phyloP scores from a whole-genome alignment of 345 rosid genomes.

The Murraya koenigii region DNA sequence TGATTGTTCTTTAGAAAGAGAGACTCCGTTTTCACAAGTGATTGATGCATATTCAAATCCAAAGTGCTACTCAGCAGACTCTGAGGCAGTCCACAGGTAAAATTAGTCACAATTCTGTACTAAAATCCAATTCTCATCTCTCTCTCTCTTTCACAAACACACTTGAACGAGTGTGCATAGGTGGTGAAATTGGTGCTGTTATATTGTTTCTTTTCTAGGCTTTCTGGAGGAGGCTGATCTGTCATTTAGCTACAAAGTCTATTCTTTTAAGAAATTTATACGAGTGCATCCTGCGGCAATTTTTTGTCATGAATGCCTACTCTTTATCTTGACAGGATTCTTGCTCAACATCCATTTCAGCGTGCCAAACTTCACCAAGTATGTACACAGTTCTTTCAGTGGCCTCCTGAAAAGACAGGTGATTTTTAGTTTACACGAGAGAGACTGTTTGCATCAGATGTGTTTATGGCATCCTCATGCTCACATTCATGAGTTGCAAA shows the following conservation, averaged over 20 bases:
- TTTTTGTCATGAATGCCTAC: background rate
- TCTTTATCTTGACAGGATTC: constrained; percentile 39
- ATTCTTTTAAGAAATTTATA: background rate
- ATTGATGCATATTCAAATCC: constrained; percentile 82
- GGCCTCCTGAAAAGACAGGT: constrained; percentile 93
- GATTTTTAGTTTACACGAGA: background rate
- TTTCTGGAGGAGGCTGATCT: background rate
- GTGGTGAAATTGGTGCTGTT: background rate
- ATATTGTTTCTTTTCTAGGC: background rate
- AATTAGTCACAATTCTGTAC: constrained; percentile 12
- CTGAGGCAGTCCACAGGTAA: constrained; percentile 64
- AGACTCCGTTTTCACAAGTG: constrained; percentile 53
- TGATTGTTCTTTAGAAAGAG: constrained; percentile 26
- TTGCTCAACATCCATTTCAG: constrained; percentile 57
- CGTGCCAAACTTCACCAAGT: constrained; percentile 51
- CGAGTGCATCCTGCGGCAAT: background rate
- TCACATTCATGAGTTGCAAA: background rate
- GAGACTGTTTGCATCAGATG: background rate
- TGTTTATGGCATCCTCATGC: background rate
- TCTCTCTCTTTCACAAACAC: background rate
- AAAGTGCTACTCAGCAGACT: constrained; percentile 75
- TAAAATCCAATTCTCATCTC: background rate
- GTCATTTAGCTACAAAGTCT: background rate
- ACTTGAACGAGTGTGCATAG: background rate
- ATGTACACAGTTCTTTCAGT: constrained; percentile 65